Percentiles rank a stretch among this genome's conserved stretches.
These are phyloP conservation scores for Pseudocercospora cruenta DNA, from an alignment of 2,329 filamentous ascomycete genomes.

Conservation along the genomic window DNA sequence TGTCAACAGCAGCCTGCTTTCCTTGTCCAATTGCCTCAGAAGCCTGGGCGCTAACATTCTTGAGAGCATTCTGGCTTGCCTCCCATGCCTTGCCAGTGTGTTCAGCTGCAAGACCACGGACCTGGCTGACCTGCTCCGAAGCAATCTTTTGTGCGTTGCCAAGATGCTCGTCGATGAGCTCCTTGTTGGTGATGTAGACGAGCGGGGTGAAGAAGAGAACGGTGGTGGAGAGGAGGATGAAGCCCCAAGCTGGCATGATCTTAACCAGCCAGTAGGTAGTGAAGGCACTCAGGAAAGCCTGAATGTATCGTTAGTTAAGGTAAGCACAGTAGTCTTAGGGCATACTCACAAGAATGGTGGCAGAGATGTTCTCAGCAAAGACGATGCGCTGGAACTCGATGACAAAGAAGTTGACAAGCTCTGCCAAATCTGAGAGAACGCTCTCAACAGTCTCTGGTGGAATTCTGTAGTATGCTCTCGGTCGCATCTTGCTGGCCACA, in stretches of 20 bases:
- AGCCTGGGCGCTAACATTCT: slow-evolving; percentile 64
- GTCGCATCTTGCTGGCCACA: slow-evolving; percentile 63
- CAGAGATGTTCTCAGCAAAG: slow-evolving; percentile 67
- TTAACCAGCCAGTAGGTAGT: slow-evolving; percentile 68
- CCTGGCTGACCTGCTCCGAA: slow-evolving; percentile 61
- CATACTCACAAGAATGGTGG: slow-evolving; percentile 60
- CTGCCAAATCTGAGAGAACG: slow-evolving; percentile 64
- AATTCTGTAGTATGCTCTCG: slow-evolving; percentile 67
- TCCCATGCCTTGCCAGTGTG: slow-evolving; percentile 62
- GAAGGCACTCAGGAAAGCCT: slow-evolving; percentile 64
- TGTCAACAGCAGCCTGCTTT: slow-evolving; percentile 42
- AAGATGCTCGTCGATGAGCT: slow-evolving; percentile 65
- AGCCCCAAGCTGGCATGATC: slow-evolving; percentile 67
- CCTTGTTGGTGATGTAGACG: slow-evolving; percentile 67
- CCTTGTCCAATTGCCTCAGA: slow-evolving; percentile 56
- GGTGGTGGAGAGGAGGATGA: slow-evolving; percentile 60
- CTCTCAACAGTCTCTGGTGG: slow-evolving; percentile 66
- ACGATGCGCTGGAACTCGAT: slow-evolving; percentile 69
- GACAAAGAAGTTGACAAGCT: slow-evolving; percentile 69
- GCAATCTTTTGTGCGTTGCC: slow-evolving; percentile 58
- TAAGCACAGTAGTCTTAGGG: background rate
- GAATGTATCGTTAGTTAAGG: background rate
- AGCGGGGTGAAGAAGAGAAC: slow-evolving; percentile 63
- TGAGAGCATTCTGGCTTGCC: slow-evolving; percentile 61
- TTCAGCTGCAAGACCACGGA: slow-evolving; percentile 63